A percentile compares a stretch with the other conserved stretches of the same genome.
phyloP scores from a whole-genome alignment of 2,329 filamentous ascomycete species.

The Epichloe coenophiala region DNA sequence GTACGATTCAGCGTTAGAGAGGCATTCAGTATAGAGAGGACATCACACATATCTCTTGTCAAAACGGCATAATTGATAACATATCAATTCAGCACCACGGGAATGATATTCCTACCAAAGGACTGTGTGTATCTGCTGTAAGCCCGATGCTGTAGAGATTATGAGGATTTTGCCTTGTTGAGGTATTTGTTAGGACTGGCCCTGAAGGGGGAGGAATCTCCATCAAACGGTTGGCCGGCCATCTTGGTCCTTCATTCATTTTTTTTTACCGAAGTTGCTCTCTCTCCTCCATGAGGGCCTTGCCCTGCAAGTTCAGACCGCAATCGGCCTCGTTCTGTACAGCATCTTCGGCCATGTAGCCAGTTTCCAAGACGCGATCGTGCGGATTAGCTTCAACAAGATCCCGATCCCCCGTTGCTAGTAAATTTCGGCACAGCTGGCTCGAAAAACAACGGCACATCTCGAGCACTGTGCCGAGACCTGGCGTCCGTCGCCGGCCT shows the following conservation, averaged over 20 bases:
- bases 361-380: conserved; percentile 55
- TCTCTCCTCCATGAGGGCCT: conserved; percentile 46
- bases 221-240: neutral
- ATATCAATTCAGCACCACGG: neutral
- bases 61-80: neutral
- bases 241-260: neutral
- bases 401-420: conserved; percentile 46
- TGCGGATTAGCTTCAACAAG: conserved; percentile 48
- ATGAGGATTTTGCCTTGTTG: too few relatives aligned
- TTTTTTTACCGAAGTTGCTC: neutral
- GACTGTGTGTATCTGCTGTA: too few relatives aligned
- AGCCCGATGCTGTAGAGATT: too few relatives aligned
- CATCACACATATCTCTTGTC: conserved; percentile 3
- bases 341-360: conserved; percentile 40
- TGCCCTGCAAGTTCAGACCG: conserved; percentile 53
- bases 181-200: too few relatives aligned
- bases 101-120: too few relatives aligned
- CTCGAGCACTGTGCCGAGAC: conserved; percentile 8
- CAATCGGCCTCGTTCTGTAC: conserved; percentile 32
- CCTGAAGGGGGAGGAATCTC: too few relatives aligned
- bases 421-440: neutral
- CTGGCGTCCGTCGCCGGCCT: neutral
- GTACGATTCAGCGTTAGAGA: conserved; percentile 14
- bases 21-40: conserved; percentile 11
- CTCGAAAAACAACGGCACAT: too few relatives aligned